A percentile compares a stretch with the other conserved stretches of the same genome.
Conservation (phyloP, 2,329 filamentous ascomycete species). For the Chaetomiaceae sp. region DNA sequence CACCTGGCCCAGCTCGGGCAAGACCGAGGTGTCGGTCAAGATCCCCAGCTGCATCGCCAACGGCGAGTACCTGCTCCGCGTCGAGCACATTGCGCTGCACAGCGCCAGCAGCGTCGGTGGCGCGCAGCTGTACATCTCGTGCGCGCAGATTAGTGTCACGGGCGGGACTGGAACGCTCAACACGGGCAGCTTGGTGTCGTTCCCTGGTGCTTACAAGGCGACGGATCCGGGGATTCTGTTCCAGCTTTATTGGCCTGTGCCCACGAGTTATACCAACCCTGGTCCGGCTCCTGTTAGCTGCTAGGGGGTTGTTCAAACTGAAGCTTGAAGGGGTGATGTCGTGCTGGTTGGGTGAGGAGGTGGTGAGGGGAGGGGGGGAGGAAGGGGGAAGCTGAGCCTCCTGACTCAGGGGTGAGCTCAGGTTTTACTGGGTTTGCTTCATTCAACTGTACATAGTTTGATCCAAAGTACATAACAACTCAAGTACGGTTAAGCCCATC, state of each 20-base stretch:
- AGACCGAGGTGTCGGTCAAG: neutral
- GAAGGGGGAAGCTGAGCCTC: no score
- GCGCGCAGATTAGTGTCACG: constrained; percentile 30
- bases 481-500: no score
- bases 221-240: constrained; percentile 30
- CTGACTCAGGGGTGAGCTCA: no score
- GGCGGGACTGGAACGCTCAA: constrained; percentile 27
- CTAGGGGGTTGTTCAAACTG: constrained; percentile 12
- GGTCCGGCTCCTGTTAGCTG: constrained; percentile 24
- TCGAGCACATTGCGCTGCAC: constrained; percentile 37
- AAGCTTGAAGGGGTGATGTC: no score
- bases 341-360: no score
- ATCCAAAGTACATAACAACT: no score
- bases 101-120: constrained; percentile 29
- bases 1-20: constrained; percentile 31
- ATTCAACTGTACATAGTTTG: no score
- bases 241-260: constrained; percentile 26
- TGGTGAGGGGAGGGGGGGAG: no score
- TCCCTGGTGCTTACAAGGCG: constrained; percentile 31
- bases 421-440: no score
- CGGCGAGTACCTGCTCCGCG: constrained; percentile 36
- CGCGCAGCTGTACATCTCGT: constrained; percentile 34
- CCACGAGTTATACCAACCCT: constrained; percentile 26
- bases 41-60: constrained; percentile 27
- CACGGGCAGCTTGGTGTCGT: constrained; percentile 26